Base-by-base conservation (phyloP, 345 rosid genomes). In the Streptanthus diversifolius region DNA sequence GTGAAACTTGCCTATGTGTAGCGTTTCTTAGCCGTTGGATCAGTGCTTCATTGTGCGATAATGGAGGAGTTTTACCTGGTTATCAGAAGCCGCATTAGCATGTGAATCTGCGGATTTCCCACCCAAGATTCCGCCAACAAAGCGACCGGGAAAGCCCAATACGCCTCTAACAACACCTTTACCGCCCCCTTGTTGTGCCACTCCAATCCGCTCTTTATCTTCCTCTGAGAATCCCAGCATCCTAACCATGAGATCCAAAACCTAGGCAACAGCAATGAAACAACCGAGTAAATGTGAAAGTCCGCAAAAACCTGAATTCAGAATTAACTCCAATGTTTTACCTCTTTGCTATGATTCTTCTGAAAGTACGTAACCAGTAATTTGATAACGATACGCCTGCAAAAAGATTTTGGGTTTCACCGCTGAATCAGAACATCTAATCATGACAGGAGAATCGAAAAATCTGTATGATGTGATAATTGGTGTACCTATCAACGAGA, bases 91-190 rank as follows among this genome's bases (percentile, higher is more conserved):
- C 49, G 79, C 55, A 73, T 75, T 86, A 51, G 85, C 71, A 44
- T 78, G 83, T 43, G 79, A 77, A 57, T 81, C 90, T 8, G 80
- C 61, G 0, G 86, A 82, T 80, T 95, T 93, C 72, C 80, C 81
- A 59, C 96, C 66, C 8, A 90, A 70, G 49, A 92, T 86, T 65
- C 99, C 99, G 32, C 99, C 99, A 43, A 95, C 99, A 24, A 95
- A 75, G 68, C 98, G 97, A 48, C 99, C 97, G 15, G 96, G 98
- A n/a, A 95, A 72, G 43, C 99, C 99, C 66, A 90, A 41, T 41
- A 95, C 98, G 53, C 97, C 99, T 43, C 91, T 86, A 21, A 90
- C 98, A 77, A 92, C 97, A 66, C 99, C 93, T 85, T 82, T 92
- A 51, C 97, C 69, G 3, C 33, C 63, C 51, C 92, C 92, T 74